Evolutionary conservation across 441 rosid genomes (phyloP), one percentile per base, ranked within the genome.

Genomic region (Isatis lusitanica): DNA sequence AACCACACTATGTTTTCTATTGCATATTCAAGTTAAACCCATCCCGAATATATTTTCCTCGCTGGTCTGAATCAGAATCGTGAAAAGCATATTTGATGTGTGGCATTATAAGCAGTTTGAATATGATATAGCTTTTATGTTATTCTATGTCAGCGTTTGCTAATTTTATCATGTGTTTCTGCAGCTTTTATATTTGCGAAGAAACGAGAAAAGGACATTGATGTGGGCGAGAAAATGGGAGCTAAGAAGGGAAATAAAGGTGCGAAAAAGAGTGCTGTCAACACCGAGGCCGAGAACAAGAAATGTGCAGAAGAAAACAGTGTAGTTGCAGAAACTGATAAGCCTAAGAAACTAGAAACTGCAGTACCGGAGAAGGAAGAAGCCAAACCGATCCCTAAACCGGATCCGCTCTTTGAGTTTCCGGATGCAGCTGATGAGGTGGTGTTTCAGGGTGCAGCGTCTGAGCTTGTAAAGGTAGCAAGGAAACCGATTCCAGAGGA

Each of bases 151-250:
- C 24, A 47, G 17, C 39, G 31, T 60, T 51, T 42, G 67, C 50
- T 71, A 53, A 70, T 28, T 52, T 39, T 38, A 46, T 35, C 43
- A 8, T 33, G 9, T 63, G 50, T 38, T 53, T 57, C 78, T 66
- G 83, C 90, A 93, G 98, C 91, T 44, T 93, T 82, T 47, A 83
- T 93, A 74, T 91, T 91, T 81, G 86, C 83, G 2, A 73, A 50
- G 57, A 85, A 86, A 31, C 84, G 83, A 65, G 79, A 70, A 78
- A 93, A 79, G 76, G 84, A 81, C 55, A 28, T 66, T 65, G 80
- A 64, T 12, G 57, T 26, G 8, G 61, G 43, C 13, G 74, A 73
- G 46, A 63, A 73, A n/a, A 62, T 36, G 26, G 46, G 6, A 67
- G 66, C 24, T 4, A 77, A 77, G 72, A 77, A 61, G 65, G 46